Base-by-base conservation (phyloP, 202 grass and related monocot species). In the Cymbopogon flexuosus region DNA sequence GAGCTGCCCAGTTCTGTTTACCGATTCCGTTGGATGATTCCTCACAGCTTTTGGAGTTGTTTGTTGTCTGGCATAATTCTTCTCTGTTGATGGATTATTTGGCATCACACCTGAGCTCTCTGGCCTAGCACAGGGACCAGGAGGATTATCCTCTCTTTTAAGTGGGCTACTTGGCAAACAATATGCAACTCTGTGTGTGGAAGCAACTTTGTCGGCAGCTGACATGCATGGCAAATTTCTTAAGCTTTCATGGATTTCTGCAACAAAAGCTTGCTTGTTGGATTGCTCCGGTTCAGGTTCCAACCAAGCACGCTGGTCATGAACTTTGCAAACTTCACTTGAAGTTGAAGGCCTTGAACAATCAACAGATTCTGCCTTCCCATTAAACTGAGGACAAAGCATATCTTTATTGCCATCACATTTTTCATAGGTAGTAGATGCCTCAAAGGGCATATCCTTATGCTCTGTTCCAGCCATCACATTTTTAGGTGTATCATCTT, bases 21-120 rank as follows among this genome's bases (percentile, higher is more conserved):
- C 94, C 84, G 76, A 75, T 89, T 97, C 89, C 2, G 77, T 77
- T 40, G 87, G 77, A 83, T 82, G 84, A 67, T 90, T 76, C 77
- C 76, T 91, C 14, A 21, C 22, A 84, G 76, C 21, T 84, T 89
- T 91, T 74, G 57, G 16, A 88, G 73, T 5, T 35, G 72, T 64
- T 79, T 81, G 72, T 76, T 91, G 89, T 21, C 69, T 97, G 77
- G 76, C 18, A 65, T 79, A 66, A 75, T 82, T 87, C 57, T 89
- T 97, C 31, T 37, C 49, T 51, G n/a, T 63, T 75, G 83, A 23
- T 21, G 61, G 47, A 70, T 60, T 64, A 71, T 87, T 80, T 74
- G 80, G 41, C 67, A 81, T 31, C 40, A 43, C 21, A 73, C 14
- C 73, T 63, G 49, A 62, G 70, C 7, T 84, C 75, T 90, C 87